phyloP scores from a whole-genome alignment of 1,284 basidiomycete genomes.

The Vanrija humicola region DNA sequence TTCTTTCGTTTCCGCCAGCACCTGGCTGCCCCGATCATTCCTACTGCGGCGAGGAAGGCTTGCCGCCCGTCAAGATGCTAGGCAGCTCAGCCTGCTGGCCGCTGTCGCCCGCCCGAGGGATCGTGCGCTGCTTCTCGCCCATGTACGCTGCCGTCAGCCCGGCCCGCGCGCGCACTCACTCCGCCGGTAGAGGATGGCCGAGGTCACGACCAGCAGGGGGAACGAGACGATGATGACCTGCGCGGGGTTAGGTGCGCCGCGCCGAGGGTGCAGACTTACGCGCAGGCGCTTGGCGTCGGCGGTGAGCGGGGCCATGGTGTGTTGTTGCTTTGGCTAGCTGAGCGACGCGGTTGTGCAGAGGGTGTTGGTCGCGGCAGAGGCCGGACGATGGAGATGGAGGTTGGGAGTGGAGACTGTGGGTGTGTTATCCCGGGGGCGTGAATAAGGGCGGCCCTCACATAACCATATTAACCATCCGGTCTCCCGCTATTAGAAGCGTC shows the following conservation, averaged over 20 bases:
- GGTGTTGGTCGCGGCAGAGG: not conserved
- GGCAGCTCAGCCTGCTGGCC: slow-evolving; percentile 14
- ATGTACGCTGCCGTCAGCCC: slow-evolving; percentile 26
- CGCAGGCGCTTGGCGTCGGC: slow-evolving; percentile 39
- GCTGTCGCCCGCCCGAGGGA: slow-evolving; percentile 18
- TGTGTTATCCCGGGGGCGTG: no score
- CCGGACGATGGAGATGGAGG: no score
- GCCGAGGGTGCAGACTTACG: slow-evolving; percentile 13
- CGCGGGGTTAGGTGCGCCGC: not conserved
- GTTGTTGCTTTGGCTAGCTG: not conserved
- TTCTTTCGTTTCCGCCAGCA: no score
- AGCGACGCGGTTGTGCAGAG: not conserved
- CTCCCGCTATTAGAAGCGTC: no score
- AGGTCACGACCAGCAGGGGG: slow-evolving; percentile 43
- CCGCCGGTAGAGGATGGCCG: slow-evolving; percentile 44
- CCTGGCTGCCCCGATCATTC: no score
- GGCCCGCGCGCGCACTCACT: slow-evolving; percentile 21
- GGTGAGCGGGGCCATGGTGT: slow-evolving; percentile 27
- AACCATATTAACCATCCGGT: no score
- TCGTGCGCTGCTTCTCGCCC: slow-evolving; percentile 42
- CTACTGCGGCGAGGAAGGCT: slow-evolving; percentile 10
- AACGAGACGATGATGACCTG: slow-evolving; percentile 46
- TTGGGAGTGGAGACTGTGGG: no score
- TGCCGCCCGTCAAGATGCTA: slow-evolving; percentile 6
- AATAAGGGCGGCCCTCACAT: no score